Evolutionary conservation across 495 filamentous ascomycete species (phyloP), one percentile per base, ranked within the genome.

Genomic region (Hypomontagnella monticulosa): DNA sequence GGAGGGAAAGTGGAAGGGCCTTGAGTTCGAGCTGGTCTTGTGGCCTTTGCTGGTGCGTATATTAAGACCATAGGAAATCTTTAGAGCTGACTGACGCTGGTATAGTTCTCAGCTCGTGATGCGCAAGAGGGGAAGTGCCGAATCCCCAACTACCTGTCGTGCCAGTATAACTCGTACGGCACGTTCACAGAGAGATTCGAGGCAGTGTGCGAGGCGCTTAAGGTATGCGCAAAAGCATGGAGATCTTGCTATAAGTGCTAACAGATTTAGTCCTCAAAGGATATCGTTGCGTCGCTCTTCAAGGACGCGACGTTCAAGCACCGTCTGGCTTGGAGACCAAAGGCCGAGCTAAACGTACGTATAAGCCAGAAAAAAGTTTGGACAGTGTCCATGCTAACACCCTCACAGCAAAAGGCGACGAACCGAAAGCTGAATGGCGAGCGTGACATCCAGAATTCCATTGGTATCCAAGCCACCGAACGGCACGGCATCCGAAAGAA

Each of bases 11-110:
- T 55, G 48, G 10, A 6, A 41, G 4, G 59, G 55, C 16, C 0
- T 62, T 0, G 59, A 62, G n/a, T 62, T 30, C 7, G 59, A 62
- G 32, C 4, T 62, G 8, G 43, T 49, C 0, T 12, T 54, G 1
- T 62, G 59, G 59, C 59, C 59, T 1, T 20, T 62, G 7, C 27
- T 62, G 23, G 59, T 62, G 48, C 20, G 59, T 14, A 9, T 4
- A 44, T 34, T 7, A 14, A 11, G 43, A 23, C 12, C 16, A 9
- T 0, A 11, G 9, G 14, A 0, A 1, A 10, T 19, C 15, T 19
- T 14, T 1, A 2, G 7, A 4, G 4, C 59, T 62, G 41, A 62
- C 33, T 1, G 10, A 16, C 1, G 7, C 33, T 11, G n/a, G n/a
- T n/a, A n/a, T n/a, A 62, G 59, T 9, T 55, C 11, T 62, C 59